These are phyloP conservation scores for Clavariopsis aquatica DNA, from an alignment of 495 filamentous ascomycete species.

Conservation along the genomic window DNA sequence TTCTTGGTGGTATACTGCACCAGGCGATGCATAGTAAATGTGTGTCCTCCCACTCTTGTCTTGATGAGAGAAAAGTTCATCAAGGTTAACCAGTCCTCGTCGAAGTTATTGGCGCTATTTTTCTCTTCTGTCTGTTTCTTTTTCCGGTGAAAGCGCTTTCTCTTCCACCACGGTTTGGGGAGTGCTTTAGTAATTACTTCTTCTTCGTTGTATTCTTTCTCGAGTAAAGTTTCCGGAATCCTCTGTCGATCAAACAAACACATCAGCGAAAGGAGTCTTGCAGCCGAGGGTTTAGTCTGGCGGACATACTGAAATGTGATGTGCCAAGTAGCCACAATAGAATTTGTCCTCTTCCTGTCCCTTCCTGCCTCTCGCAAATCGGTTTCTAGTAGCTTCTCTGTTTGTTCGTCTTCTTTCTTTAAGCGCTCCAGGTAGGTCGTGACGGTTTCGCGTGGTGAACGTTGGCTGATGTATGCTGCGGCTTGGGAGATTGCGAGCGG, in stretches of 20 bases:
- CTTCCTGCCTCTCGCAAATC: slow-evolving; percentile 46
- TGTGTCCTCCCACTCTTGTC: slow-evolving; percentile 24
- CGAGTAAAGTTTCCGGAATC: slow-evolving; percentile 35
- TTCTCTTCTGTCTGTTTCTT: neutral
- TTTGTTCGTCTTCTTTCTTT: slow-evolving; percentile 45
- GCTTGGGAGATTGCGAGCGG: slow-evolving; percentile 34
- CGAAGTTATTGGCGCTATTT: slow-evolving; percentile 9
- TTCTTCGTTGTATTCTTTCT: slow-evolving; percentile 11
- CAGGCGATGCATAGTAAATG: slow-evolving; percentile 54
- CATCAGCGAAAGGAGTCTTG: slow-evolving; percentile 38
- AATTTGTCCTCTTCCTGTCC: slow-evolving; percentile 49
- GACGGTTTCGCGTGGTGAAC: slow-evolving; percentile 40
- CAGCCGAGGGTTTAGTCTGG: slow-evolving; percentile 31
- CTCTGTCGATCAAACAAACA: slow-evolving; percentile 37
- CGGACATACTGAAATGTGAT: slow-evolving; percentile 50
- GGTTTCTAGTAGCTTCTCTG: slow-evolving; percentile 45
- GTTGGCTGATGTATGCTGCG: slow-evolving; percentile 27
- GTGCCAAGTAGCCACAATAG: slow-evolving; percentile 52
- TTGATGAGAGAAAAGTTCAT: slow-evolving; percentile 33
- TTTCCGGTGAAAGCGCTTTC: neutral
- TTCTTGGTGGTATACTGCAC: slow-evolving; percentile 51
- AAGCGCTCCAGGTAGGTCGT: slow-evolving; percentile 46
- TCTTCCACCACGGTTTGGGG: neutral
- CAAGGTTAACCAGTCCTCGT: slow-evolving; percentile 28
- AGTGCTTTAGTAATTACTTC: neutral